Evolutionary conservation across 2,329 filamentous ascomycete genomes (phyloP), one percentile per base, ranked within the genome.

Genomic region (Fusarium austroafricanum): DNA sequence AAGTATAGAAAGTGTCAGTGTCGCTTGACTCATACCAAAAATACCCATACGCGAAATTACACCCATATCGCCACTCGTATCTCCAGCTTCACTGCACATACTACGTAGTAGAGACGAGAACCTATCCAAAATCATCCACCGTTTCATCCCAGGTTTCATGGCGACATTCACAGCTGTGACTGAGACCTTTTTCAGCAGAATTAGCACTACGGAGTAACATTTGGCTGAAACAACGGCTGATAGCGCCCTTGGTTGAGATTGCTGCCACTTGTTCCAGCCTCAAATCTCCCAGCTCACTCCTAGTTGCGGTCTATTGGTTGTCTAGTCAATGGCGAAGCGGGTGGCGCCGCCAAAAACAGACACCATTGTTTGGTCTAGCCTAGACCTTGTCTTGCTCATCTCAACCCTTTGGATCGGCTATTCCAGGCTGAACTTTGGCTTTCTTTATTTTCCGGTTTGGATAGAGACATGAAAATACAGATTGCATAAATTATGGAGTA

Each of bases 121-220:
- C 21, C 21, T 23, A 23, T 6, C 23, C 15, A 15, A 15, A 35
- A 31, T n/a, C 20, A 31, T 29, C 15, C 20, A 35, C 29, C 39
- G 45, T 60, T 61, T 61, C 55, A 60, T 52, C 33, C 11, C 33
- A 31, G 15, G 55, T 61, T 60, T 60, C 58, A 23, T 60, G 10
- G 58, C 28, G 55, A 45, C 44, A 60, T 38, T 44, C 40, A 23
- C 12, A 37, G 3, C 37, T 20, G 40, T 61, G 59, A 35, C 56
- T 46, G 37, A 61, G 55, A 61, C 46, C 5, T 33, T 17, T 17
- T 37, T 21, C n/a, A 26, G 46, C 38, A 46, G n/a, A 20, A 33
- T 33, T 5, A 33, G 23, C n/a, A 21, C 39, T 45, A 21, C 26
- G 9, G 26, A 10, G 6, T 26, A 26, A 17, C 37, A 31, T 18